Percentiles rank a stretch among this genome's conserved stretches.
Evolutionary conservation across 768 basidiomycete genomes (phyloP).

Genomic region (Lyophyllum atratum): DNA sequence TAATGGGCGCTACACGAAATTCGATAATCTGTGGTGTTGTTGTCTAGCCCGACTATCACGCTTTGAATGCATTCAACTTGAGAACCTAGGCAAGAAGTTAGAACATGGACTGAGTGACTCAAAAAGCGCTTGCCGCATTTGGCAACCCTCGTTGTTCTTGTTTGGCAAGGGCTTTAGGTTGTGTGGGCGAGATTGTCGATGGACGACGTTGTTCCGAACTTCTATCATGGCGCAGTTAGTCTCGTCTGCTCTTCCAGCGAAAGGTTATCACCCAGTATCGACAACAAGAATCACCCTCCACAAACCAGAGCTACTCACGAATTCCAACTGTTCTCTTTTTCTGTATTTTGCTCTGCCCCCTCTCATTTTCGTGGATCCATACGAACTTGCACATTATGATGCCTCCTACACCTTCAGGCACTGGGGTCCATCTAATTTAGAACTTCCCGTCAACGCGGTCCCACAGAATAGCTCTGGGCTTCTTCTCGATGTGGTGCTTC

Average conservation of each 20-base stretch:
- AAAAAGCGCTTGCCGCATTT: not conserved
- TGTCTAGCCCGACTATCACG: too few species aligned
- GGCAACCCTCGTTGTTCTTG: not conserved
- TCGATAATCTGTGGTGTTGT: too few species aligned
- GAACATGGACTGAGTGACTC: too few species aligned
- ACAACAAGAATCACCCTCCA: constrained; percentile 27
- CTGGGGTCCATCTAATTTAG: constrained; percentile 45
- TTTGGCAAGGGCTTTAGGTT: not conserved
- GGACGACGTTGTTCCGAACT: not conserved
- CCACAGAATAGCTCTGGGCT: constrained; percentile 23
- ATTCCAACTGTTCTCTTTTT: constrained; percentile 35
- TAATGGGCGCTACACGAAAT: too few species aligned
- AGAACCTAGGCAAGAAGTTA: too few species aligned
- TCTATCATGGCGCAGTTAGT: constrained; percentile 26
- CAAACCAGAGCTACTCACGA: not conserved
- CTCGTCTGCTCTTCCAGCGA: constrained; percentile 28
- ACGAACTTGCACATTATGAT: constrained; percentile 43
- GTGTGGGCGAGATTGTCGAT: not conserved
- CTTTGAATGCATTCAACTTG: too few species aligned
- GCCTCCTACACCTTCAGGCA: constrained; percentile 40
- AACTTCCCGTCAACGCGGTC: constrained; percentile 45
- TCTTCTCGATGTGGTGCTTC: constrained; percentile 23
- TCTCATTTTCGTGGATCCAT: constrained; percentile 47
- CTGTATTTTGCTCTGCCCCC: constrained; percentile 43
- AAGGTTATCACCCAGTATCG: constrained; percentile 43